These are phyloP conservation scores for Dispira simplex DNA, from an alignment of 192 early-diverging fungal species.

Conservation along the genomic window DNA sequence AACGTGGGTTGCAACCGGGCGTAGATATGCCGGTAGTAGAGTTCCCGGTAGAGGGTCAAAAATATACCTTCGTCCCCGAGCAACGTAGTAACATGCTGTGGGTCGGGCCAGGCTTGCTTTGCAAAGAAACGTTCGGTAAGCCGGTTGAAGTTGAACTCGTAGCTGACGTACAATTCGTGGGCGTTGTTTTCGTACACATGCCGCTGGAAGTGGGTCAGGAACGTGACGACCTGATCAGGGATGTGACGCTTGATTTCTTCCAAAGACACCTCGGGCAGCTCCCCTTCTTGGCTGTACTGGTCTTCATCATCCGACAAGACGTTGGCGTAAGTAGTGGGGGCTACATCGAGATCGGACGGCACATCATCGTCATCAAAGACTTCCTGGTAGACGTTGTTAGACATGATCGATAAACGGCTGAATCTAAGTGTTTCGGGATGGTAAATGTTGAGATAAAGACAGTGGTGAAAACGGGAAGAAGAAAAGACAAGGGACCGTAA, in stretches of 20 bases:
- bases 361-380: too few species aligned
- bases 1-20: conserved; percentile 76
- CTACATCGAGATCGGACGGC: too few species aligned
- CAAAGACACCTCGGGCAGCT: neutral
- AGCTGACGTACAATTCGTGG: conserved; percentile 74
- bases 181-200: conserved; percentile 66
- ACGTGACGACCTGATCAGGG: conserved; percentile 74
- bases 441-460: too few species aligned
- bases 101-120: conserved; percentile 81
- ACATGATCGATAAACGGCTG: too few species aligned
- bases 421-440: too few species aligned
- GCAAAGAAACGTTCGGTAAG: conserved; percentile 84
- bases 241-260: conserved; percentile 26
- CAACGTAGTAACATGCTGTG: conserved; percentile 60
- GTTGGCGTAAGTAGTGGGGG: conserved; percentile 1
- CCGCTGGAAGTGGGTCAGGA: conserved; percentile 65
- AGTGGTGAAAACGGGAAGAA: too few species aligned
- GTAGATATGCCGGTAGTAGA: conserved; percentile 96
- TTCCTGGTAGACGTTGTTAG: too few species aligned
- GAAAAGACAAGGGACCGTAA: too few species aligned
- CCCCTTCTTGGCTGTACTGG: neutral
- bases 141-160: conserved; percentile 80
- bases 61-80: conserved; percentile 73
- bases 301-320: neutral
- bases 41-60: conserved; percentile 85